Percentiles rank a stretch among this genome's conserved stretches.
These are phyloP conservation scores for Gentiana straminea DNA, from an alignment of 257 asterid genomes.

Conservation along the genomic window DNA sequence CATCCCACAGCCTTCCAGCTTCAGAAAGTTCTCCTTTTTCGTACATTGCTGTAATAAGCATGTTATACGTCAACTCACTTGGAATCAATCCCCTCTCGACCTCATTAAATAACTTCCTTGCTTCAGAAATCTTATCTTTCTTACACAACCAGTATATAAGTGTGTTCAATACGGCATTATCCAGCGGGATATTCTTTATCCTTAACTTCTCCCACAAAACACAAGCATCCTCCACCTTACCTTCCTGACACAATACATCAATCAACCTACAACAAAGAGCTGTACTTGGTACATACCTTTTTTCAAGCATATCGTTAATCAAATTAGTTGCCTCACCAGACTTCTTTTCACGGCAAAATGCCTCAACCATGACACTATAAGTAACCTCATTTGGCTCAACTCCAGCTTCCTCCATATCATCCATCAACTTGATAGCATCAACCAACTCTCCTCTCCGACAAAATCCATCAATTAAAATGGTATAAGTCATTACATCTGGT, in stretches of 20 bases:
- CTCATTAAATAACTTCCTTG: constrained; percentile 69
- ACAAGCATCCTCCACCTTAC: constrained; percentile 69
- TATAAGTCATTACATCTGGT: constrained; percentile 81
- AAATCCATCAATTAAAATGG: constrained; percentile 83
- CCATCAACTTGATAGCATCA: constrained; percentile 81
- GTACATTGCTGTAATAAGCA: constrained; percentile 81
- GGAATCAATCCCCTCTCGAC: constrained; percentile 70
- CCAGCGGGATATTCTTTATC: constrained; percentile 73
- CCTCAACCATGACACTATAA: constrained; percentile 72
- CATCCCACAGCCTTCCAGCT: constrained; percentile 94
- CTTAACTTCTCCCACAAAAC: constrained; percentile 56
- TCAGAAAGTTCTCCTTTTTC: constrained; percentile 71
- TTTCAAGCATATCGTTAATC: constrained; percentile 74
- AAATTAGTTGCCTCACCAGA: constrained; percentile 69
- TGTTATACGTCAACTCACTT: constrained; percentile 65
- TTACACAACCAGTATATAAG: constrained; percentile 79
- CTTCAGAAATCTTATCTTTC: constrained; percentile 65
- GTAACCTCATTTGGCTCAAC: constrained; percentile 83
- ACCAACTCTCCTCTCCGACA: constrained; percentile 55
- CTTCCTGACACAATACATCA: constrained; percentile 63
- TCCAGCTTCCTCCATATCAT: constrained; percentile 81
- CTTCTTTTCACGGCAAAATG: constrained; percentile 65
- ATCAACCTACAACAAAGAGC: constrained; percentile 67
- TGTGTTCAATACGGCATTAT: constrained; percentile 57
- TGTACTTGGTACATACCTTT: constrained; percentile 53